A percentile compares a stretch with the other conserved stretches of the same genome.
Conservation (phyloP, 495 filamentous ascomycete genomes). For the Neurospora terricola region DNA sequence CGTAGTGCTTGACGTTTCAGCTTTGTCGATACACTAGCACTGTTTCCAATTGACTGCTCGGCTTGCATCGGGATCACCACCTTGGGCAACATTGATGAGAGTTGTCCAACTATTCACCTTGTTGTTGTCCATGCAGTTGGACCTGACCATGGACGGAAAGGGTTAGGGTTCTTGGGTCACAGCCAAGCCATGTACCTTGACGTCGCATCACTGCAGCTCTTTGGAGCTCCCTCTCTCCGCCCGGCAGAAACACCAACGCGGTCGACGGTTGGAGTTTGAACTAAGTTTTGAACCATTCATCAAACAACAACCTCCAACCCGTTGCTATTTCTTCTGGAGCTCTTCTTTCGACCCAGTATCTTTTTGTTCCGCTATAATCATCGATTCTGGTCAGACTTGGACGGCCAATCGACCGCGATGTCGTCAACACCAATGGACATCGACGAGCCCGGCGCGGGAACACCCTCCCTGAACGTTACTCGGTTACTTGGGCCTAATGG, state of each 20-base stretch:
- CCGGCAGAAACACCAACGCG: neutral
- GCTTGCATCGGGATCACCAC: neutral
- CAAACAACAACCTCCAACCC: neutral
- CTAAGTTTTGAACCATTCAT: neutral
- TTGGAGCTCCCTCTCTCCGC: neutral
- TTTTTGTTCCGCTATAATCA: neutral
- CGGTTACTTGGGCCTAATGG: conserved; percentile 22
- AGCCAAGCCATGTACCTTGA: neutral
- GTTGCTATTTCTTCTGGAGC: too few species aligned
- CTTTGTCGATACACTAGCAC: neutral
- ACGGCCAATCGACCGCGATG: conserved; percentile 20
- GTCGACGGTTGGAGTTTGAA: neutral
- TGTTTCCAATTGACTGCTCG: neutral
- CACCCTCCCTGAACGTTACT: conserved; percentile 30
- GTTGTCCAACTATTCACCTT: neutral
- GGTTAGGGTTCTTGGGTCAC: neutral
- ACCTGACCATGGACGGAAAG: neutral
- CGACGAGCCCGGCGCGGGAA: conserved; percentile 30
- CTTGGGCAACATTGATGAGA: neutral
- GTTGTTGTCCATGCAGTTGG: neutral
- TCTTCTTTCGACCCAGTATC: neutral
- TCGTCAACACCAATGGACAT: conserved; percentile 44
- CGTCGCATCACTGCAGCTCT: neutral
- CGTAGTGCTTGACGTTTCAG: neutral
- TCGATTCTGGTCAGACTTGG: neutral